These are phyloP conservation scores for Lasiosphaeria hispida DNA, from an alignment of 495 filamentous ascomycete genomes.

Conservation along the genomic window DNA sequence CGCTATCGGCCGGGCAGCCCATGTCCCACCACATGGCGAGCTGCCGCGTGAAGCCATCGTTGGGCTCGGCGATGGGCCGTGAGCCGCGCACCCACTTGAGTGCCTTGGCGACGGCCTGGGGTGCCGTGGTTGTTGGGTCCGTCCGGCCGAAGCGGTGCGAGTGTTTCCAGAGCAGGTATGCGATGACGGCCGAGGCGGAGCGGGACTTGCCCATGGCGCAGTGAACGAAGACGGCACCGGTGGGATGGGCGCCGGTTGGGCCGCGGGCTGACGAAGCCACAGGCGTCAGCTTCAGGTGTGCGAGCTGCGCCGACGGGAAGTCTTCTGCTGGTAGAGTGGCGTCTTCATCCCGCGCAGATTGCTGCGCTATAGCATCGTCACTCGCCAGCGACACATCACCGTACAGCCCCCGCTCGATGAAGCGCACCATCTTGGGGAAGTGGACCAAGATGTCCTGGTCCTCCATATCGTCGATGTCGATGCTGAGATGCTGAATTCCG, in stretches of 20 bases:
- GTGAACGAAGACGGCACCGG: slow-evolving; percentile 45
- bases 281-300: not conserved
- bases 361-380: slow-evolving; percentile 48
- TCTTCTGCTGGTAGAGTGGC: slow-evolving; percentile 5
- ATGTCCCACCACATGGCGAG: slow-evolving; percentile 83
- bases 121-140: slow-evolving; percentile 22
- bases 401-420: slow-evolving; percentile 73
- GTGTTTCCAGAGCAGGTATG: slow-evolving; percentile 74
- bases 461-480: slow-evolving; percentile 84
- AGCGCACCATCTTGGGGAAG: slow-evolving; percentile 70
- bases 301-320: not conserved
- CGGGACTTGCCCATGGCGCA: slow-evolving; percentile 97
- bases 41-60: slow-evolving; percentile 84
- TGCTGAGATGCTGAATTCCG: slow-evolving; percentile 65
- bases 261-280: not conserved
- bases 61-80: slow-evolving; percentile 78
- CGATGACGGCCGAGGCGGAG: slow-evolving; percentile 77
- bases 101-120: slow-evolving; percentile 35
- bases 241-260: not conserved
- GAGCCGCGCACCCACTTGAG: slow-evolving; percentile 56
- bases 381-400: slow-evolving; percentile 43
- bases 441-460: slow-evolving; percentile 83
- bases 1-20: slow-evolving; percentile 63
- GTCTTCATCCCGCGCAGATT: not conserved
- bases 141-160: slow-evolving; percentile 41